A percentile compares a stretch with the other conserved stretches of the same genome.
phyloP scores from a whole-genome alignment of 2,329 filamentous ascomycete species.

The Tothia fuscella region DNA sequence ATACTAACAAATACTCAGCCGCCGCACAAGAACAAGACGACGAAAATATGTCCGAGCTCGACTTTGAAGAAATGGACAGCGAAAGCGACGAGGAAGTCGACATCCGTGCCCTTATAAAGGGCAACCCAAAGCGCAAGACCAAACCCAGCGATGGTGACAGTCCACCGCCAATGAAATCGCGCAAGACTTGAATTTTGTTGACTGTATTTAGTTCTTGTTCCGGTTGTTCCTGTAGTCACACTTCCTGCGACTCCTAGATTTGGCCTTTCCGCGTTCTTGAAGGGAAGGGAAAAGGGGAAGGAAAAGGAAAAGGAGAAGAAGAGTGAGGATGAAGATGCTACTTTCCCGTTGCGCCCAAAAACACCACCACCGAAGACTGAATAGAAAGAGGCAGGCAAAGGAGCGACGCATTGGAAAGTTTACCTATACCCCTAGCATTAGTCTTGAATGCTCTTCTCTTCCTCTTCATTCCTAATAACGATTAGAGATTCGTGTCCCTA shows the following conservation, averaged over 20 bases:
- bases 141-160: slow-evolving; percentile 14
- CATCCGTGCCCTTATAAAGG: slow-evolving; percentile 34
- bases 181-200: too few species aligned
- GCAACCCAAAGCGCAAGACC: slow-evolving; percentile 28
- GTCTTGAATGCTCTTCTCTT: slow-evolving; percentile 16
- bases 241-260: background rate
- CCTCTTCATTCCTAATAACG: slow-evolving; percentile 20
- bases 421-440: too few species aligned
- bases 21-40: slow-evolving; percentile 59
- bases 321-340: too few species aligned
- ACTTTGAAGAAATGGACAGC: slow-evolving; percentile 55
- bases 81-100: slow-evolving; percentile 39
- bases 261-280: too few species aligned
- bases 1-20: slow-evolving; percentile 13
- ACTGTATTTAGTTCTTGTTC: too few species aligned
- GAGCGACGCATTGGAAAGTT: too few species aligned
- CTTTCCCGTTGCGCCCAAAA: too few species aligned
- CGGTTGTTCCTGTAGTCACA: background rate
- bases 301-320: too few species aligned
- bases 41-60: slow-evolving; percentile 51
- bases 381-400: too few species aligned
- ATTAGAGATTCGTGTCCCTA: slow-evolving; percentile 14
- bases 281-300: too few species aligned
- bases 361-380: too few species aligned
- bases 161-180: background rate